Percentiles rank a stretch among this genome's conserved stretches.
Evolutionary conservation across 2,329 filamentous ascomycete species (phyloP).

Genomic region (Nemania sp.): DNA sequence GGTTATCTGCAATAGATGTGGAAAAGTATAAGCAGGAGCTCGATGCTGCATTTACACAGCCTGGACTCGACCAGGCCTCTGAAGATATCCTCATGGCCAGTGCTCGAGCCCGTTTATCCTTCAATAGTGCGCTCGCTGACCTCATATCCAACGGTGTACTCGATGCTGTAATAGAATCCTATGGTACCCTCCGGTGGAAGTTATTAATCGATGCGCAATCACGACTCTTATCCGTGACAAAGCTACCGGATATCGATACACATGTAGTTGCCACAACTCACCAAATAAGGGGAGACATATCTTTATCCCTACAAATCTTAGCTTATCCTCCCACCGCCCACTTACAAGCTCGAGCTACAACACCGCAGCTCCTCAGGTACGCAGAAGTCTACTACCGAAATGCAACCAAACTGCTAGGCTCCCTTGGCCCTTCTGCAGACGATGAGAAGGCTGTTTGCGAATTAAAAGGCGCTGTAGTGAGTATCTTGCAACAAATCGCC

Average conservation of each 20-base stretch:
- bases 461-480: slow-evolving; percentile 38
- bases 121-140: slow-evolving; percentile 47
- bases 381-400: slow-evolving; percentile 52
- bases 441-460: slow-evolving; percentile 34
- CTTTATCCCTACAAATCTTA: slow-evolving; percentile 46
- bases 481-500: slow-evolving; percentile 32
- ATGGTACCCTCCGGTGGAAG: slow-evolving; percentile 47
- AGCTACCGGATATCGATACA: slow-evolving; percentile 23
- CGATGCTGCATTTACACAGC: slow-evolving; percentile 45
- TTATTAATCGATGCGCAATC: slow-evolving; percentile 43
- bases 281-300: slow-evolving; percentile 48
- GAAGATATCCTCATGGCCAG: slow-evolving; percentile 43
- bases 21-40: slow-evolving; percentile 47
- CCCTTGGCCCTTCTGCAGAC: slow-evolving; percentile 12
- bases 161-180: slow-evolving; percentile 6
- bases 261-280: slow-evolving; percentile 46
- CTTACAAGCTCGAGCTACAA: slow-evolving; percentile 41
- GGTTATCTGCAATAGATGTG: slow-evolving; percentile 42
- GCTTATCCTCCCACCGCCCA: slow-evolving; percentile 44
- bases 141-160: not conserved
- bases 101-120: slow-evolving; percentile 46
- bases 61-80: slow-evolving; percentile 40
- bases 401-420: slow-evolving; percentile 45
- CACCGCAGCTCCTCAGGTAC: slow-evolving; percentile 46
- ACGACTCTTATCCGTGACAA: slow-evolving; percentile 38